Percentiles rank a stretch among this genome's conserved stretches.
Evolutionary conservation across 768 basidiomycete species (phyloP).

Genomic region (Tulasnella sp.): DNA sequence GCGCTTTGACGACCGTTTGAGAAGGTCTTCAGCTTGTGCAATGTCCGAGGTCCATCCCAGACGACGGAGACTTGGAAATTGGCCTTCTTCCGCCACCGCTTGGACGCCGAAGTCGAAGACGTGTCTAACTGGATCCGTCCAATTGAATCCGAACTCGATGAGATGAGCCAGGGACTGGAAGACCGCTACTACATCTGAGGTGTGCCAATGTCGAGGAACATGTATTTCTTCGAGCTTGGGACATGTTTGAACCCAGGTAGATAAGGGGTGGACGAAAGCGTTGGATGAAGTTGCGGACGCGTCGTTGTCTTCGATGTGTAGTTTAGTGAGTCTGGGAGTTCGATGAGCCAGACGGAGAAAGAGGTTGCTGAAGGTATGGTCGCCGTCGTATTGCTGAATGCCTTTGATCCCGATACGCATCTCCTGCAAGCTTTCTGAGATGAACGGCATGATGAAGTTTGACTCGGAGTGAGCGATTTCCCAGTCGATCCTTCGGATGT

Average conservation of each 20-base stretch:
- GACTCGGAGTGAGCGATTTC: not conserved
- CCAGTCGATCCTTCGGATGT: not conserved
- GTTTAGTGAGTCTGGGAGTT: not conserved
- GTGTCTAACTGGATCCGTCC: not conserved
- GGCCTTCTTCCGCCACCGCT: too few relatives aligned
- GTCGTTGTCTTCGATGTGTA: not conserved
- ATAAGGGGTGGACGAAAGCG: too few relatives aligned
- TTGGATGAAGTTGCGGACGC: not conserved
- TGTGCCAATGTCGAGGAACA: not conserved
- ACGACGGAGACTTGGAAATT: too few relatives aligned
- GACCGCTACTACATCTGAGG: not conserved
- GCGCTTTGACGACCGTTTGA: too few relatives aligned
- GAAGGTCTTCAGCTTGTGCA: too few relatives aligned
- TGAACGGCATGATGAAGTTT: not conserved
- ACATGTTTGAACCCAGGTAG: not conserved
- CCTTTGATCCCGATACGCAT: not conserved
- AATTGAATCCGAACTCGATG: not conserved
- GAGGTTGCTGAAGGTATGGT: not conserved
- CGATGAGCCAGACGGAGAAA: not conserved
- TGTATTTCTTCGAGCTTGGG: not conserved
- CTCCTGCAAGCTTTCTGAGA: not conserved
- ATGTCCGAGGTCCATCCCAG: too few relatives aligned
- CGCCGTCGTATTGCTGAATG: too few relatives aligned
- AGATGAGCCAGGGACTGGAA: not conserved
- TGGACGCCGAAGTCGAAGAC: too few relatives aligned